Evolutionary conservation across 2,329 filamentous ascomycete species (phyloP).

Genomic region (Ploettnerulaceae sp.): DNA sequence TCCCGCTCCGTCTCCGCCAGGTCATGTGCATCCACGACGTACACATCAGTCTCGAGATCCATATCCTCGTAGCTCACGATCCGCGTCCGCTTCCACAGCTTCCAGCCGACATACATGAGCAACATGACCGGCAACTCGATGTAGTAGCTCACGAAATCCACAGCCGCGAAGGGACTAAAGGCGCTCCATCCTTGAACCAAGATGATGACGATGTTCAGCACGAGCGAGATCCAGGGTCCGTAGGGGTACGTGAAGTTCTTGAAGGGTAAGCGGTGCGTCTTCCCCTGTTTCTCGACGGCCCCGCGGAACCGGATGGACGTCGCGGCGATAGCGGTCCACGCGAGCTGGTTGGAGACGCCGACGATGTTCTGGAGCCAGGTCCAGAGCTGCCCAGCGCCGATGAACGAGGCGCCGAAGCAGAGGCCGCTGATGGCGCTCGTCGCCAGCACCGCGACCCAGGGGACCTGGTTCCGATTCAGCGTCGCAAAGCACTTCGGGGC

Average conservation of each 20-base stretch:
- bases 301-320: constrained; percentile 61
- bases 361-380: constrained; percentile 64
- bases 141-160: constrained; percentile 60
- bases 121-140: constrained; percentile 58
- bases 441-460: constrained; percentile 49
- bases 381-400: constrained; percentile 61
- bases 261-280: constrained; percentile 57
- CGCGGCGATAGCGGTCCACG: constrained; percentile 60
- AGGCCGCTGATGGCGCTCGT: constrained; percentile 51
- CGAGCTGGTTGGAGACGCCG: constrained; percentile 62
- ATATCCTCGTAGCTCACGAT: constrained; percentile 43
- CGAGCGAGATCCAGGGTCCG: constrained; percentile 52
- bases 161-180: constrained; percentile 56
- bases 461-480: constrained; percentile 46
- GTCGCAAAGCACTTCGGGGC: constrained; percentile 51
- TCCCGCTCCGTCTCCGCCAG: constrained; percentile 23
- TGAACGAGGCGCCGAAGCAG: constrained; percentile 61
- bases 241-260: constrained; percentile 63
- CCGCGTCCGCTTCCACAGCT: constrained; percentile 41
- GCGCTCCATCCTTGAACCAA: constrained; percentile 60
- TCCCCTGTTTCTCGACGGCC: constrained; percentile 51
- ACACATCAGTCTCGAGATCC: constrained; percentile 48
- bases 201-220: constrained; percentile 55
- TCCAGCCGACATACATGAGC: constrained; percentile 52
- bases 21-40: constrained; percentile 32